Evolutionary conservation across 148 eudicot species (phyloP).

Genomic region (Amaranthus cruentus): DNA sequence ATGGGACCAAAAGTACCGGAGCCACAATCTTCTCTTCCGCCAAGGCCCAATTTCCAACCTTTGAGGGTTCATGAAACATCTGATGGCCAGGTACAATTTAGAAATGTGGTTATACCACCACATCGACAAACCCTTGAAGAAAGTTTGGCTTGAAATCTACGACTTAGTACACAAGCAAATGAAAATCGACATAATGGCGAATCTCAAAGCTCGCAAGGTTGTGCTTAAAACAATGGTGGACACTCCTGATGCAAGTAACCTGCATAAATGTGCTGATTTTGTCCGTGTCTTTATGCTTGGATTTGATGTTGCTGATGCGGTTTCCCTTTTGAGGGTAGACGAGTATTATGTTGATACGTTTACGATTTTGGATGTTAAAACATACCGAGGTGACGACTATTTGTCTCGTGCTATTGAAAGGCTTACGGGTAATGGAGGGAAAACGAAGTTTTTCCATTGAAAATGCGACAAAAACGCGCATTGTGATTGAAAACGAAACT

Average conservation of each 20-base stretch:
- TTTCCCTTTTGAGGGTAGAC: constrained; percentile 61
- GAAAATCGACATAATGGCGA: constrained; percentile 85
- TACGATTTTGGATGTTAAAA: constrained; percentile 83
- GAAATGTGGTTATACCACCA: constrained; percentile 58
- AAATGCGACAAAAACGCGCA: constrained; percentile 73
- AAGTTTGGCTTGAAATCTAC: constrained; percentile 78
- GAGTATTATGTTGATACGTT: constrained; percentile 70
- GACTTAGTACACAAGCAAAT: constrained; percentile 62
- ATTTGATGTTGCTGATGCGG: constrained; percentile 63
- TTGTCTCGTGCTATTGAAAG: constrained; percentile 81
- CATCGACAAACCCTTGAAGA: constrained; percentile 75
- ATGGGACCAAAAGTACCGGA: constrained; percentile 45
- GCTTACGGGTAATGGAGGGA: constrained; percentile 83
- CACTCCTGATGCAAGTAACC: constrained; percentile 72
- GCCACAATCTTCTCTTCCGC: constrained; percentile 27
- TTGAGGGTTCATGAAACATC: constrained; percentile 75
- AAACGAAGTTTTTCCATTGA: constrained; percentile 84
- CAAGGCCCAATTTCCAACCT: constrained; percentile 57
- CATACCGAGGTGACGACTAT: constrained; percentile 61
- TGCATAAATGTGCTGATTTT: constrained; percentile 77
- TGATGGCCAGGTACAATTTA: constrained; percentile 61
- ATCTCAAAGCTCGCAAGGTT: constrained; percentile 60
- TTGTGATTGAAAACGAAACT: constrained; percentile 69
- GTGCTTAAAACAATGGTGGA: constrained; percentile 67
- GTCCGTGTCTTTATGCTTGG: constrained; percentile 86